Evolutionary conservation across 2,329 filamentous ascomycete species (phyloP), one percentile per base, ranked within the genome.

Genomic region (Aureobasidium melanogenum): DNA sequence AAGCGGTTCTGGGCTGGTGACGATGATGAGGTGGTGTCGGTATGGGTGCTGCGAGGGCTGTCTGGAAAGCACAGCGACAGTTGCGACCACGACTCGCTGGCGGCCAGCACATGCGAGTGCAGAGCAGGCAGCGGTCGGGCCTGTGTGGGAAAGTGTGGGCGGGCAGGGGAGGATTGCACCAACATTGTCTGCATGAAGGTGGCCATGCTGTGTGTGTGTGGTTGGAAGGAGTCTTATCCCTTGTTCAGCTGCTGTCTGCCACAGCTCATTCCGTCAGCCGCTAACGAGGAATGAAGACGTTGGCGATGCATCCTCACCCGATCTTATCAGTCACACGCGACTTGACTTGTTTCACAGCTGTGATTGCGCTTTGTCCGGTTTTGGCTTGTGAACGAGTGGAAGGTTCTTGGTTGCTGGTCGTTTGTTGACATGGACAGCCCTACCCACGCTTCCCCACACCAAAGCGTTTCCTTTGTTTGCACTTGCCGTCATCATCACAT

Each of bases 141-240:
- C 28, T 64, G 62, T 60, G 67, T 62, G 64, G 71, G 67, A 67
- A 69, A 69, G 63, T 64, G 63, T 69, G 73, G 66, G 66, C 73
- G 69, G 63, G 67, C 67, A 59, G 69, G 67, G 63, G 74, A 74
- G 63, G 70, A 66, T 65, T 69, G 69, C 66, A 88, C 86, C 77
- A 80, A 90, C 87, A 90, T 88, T 73, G 88, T 91, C 68, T 87
- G 89, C 72, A 91, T 87, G 77, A 91, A 89, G 67, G 87, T 88
- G 72, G 87, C 83, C 88, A 54, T 54, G 36, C 90, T 91, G 52
- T 57, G 28, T 56, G 28, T 56, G 26, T 55, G 22, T n/a, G 26
- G 10, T 8, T 15, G 44, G 15, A 24, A 17, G 15, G 19, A 41
- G 51, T 56, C 28, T 41, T 50, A 44, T 44, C 39, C 38, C 38